Percentiles rank a stretch among this genome's conserved stretches.
phyloP scores from a whole-genome alignment of 257 asterid species.

The Oldenlandia corymbosa region DNA sequence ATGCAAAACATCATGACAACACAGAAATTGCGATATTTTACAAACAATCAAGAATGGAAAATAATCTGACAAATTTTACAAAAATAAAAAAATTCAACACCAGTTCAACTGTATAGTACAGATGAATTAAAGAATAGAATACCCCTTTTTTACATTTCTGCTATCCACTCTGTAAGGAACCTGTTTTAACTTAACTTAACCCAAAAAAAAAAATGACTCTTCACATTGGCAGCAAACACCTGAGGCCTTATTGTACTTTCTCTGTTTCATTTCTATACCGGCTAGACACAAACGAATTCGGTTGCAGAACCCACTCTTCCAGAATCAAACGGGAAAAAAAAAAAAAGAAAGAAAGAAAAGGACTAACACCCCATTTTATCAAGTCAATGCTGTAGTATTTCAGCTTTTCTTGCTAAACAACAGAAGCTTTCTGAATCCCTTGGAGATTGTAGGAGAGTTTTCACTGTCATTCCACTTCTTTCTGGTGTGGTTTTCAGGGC shows the following conservation, averaged over 20 bases:
- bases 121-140: slow-evolving; percentile 5
- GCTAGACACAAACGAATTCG: slow-evolving; percentile 2
- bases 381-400: slow-evolving; percentile 5
- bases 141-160: background rate
- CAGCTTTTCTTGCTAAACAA: slow-evolving; percentile 57
- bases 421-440: slow-evolving; percentile 70
- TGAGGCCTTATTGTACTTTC: slow-evolving; percentile 13
- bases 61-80: background rate
- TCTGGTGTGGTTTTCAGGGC: slow-evolving; percentile 36
- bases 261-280: background rate
- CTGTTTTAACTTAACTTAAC: slow-evolving; percentile 17
- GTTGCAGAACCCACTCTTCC: slow-evolving; percentile 1
- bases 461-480: slow-evolving; percentile 68
- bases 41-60: background rate
- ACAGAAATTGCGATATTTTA: background rate
- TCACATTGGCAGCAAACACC: slow-evolving; percentile 20
- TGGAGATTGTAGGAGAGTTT: slow-evolving; percentile 48
- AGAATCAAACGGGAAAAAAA: slow-evolving; percentile 15
- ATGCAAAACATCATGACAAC: background rate
- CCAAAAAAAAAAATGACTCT: background rate
- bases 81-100: background rate
- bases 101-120: slow-evolving; percentile 6
- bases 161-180: slow-evolving; percentile 1
- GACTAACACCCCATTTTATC: background rate
- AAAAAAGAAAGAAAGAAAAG: too few relatives aligned